Evolutionary conservation across 306 rosid species (phyloP), one percentile per base, ranked within the genome.

Genomic region (Leucaena leucocephala): DNA sequence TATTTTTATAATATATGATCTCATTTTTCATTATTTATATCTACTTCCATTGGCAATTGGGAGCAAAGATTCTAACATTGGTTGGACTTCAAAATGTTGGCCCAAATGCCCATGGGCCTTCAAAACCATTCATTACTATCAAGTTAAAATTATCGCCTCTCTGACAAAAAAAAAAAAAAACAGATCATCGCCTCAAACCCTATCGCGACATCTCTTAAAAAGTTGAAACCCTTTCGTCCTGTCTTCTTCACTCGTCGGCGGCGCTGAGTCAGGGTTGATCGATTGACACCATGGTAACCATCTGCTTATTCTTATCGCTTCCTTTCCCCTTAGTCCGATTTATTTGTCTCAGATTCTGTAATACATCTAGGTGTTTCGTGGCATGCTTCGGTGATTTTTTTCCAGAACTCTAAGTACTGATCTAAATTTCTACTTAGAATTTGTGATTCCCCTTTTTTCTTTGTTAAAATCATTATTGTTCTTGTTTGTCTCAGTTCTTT

Each of bases 281-380:
- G 72, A 68, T 68, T 39, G 36, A 7, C 74, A 69, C 6, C 74
- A 69, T 69, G 74, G 74, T 69, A 69, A 44, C 42, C 12, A 6
- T 10, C 4, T 27, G 1, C 68, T 11, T 33, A 40, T 45, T 44
- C 40, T 68, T 43, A 54, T 42, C 27, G n/a, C 42, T 45, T n/a
- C 0, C 2, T 12, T 21, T 68, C 19, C 3, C 39, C 52, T 21
- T 54, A 5, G 17, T n/a, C 27, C 11, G 2, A 14, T 14, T 46
- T 16, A 5, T 5, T 5, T 15, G 19, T 1, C 52, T 49, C 55
- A 16, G 10, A n/a, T 54, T n/a, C 27, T 2, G 21, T 6, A 54
- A 11, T 6, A 9, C 2, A 0, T 6, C 4, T 19, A 19, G 1
- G 3, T 40, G 8, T 13, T n/a, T 7, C 4, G 0, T 27, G 27